Evolutionary conservation across 1,284 basidiomycete genomes (phyloP), one percentile per base, ranked within the genome.

Genomic region (Meripilus lineatus): DNA sequence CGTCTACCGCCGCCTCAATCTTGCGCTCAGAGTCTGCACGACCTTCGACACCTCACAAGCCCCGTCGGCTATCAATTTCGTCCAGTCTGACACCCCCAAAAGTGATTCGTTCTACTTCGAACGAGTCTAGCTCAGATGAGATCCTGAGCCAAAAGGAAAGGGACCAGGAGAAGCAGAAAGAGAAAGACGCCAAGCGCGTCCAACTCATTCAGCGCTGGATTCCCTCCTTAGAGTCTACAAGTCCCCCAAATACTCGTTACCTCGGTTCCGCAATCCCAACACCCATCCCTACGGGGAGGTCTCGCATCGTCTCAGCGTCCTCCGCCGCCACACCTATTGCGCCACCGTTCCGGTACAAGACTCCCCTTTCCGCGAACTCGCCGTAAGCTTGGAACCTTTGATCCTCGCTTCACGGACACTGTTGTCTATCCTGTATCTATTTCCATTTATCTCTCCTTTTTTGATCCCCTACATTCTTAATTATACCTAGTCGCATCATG

Each of bases 151-250:
- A 50, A 45, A 53, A 50, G 37, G 47, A 46, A 38, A 57, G 55
- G 49, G 53, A 57, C 49, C 54, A 56, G 49, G 60, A 61, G 50
- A 57, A 53, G 48, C 51, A 52, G 49, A 41, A 41, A 37, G 57
- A 60, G 47, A 55, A 52, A 53, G 55, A 62, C 37, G 52, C 44
- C n/a, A 51, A 51, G 44, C 56, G 55, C 34, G 52, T 56, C 32
- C 58, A 60, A 53, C 51, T 60, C 15, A 63, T 63, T 36, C 57
- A 61, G 48, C 58, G 59, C 33, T 64, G 62, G 62, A 53, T 62
- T 14, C 62, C 62, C 39, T 52, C 55, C 41, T 37, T 55, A 34
- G 58, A 59, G 42, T 50, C 52, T 8, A 49, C 56, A 15, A 58
- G 56, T 44, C 58, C 57, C 20, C 57, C 59, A 3, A 55, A 57